Conservation (phyloP, 1,284 basidiomycete species). For the Apiotrichum siamense region DNA sequence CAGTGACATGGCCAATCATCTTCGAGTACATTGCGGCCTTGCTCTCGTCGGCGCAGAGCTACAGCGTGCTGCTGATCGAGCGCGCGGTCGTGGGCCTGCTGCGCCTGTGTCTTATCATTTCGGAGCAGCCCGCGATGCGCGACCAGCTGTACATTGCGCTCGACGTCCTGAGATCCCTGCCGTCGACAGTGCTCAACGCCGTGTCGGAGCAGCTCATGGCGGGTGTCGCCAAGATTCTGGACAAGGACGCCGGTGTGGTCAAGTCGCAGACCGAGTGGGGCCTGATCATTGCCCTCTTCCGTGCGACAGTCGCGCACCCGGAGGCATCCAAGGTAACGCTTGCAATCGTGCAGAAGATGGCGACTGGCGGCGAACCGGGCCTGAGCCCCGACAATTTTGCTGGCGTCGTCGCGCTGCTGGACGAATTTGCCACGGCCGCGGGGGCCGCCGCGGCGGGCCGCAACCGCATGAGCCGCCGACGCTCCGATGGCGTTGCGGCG, state of each 20-base stretch:
- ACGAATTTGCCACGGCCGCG: constrained; percentile 77
- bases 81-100: constrained; percentile 89
- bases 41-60: constrained; percentile 67
- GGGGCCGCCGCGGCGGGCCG: constrained; percentile 57
- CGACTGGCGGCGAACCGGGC: constrained; percentile 49
- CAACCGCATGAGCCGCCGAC: constrained; percentile 44
- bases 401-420: constrained; percentile 72
- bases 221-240: constrained; percentile 71
- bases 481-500: constrained; percentile 19
- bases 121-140: constrained; percentile 65
- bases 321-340: constrained; percentile 82
- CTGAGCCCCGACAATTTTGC: constrained; percentile 73
- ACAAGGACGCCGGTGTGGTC: constrained; percentile 66
- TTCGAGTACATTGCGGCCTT: constrained; percentile 85
- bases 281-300: constrained; percentile 80
- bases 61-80: constrained; percentile 86
- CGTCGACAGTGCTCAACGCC: constrained; percentile 67
- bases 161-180: constrained; percentile 77
- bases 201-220: constrained; percentile 86
- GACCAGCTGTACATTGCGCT: constrained; percentile 93
- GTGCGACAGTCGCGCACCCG: constrained; percentile 77
- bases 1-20: constrained; percentile 85
- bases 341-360: constrained; percentile 62
- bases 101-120: constrained; percentile 69
- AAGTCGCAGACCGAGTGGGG: constrained; percentile 93